Base-by-base conservation (phyloP, 1,284 basidiomycete genomes). In the Pisolithus thermaeus region DNA sequence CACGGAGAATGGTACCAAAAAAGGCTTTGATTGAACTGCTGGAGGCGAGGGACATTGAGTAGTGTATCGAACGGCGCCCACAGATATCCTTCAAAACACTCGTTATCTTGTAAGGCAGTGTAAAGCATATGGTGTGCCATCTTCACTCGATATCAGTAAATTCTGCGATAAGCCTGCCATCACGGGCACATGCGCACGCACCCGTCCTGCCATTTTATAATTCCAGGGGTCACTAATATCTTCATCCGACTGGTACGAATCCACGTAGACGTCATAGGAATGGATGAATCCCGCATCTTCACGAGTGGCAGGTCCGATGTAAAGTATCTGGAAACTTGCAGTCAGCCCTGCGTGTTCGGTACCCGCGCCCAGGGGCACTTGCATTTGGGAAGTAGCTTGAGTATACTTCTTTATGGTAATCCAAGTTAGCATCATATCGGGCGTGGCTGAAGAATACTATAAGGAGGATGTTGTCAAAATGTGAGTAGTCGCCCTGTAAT, bases 51-150 rank as follows among this genome's bases (percentile, higher is more conserved):
- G 25, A 78, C 59, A 51, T 79, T 79, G 40, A 79, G 65, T 25
- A 78, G 62, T 5, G 76, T 72, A 53, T 78, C 74, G 55, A 78
- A 77, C 11, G 76, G 77, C n/a, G 69, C 76, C 76, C 76, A 78
- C 14, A 78, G 69, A 57, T 76, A 77, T 5, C 76, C 77, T 23
- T 72, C 67, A 57, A 78, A 78, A 57, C 76, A 78, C n/a, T 61
- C 64, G 47, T 74, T 58, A 46, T 73, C 72, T 41, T 63, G 65
- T 52, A 78, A 56, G 22, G 70, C 74, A 7, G 74, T 76, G 53
- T 75, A 75, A 16, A 78, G 66, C 77, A 78, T 78, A 53, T 79
- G 76, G 46, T 78, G 77, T 8, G 75, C 76, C 75, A 77, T 75
- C 68, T 74, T 48, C 16, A 20, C 22, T 37, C 18, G 11, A 35